Percentiles rank a stretch among this genome's conserved stretches.
Conservation (phyloP, 1,284 basidiomycete species). For the Athelia psychrophila region DNA sequence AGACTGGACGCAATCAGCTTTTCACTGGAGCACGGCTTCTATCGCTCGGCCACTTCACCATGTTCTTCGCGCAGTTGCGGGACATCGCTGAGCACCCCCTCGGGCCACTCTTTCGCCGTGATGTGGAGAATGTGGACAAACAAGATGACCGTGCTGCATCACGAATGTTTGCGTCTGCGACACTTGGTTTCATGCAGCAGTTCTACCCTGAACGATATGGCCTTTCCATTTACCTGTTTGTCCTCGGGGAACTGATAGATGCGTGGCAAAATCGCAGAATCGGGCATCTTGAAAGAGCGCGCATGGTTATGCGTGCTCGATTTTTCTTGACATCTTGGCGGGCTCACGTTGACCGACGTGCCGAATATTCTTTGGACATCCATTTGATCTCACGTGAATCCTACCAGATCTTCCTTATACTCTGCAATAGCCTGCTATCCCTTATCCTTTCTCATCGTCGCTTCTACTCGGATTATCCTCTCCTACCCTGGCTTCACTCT, state of each 20-base stretch:
- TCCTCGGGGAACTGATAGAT: constrained; percentile 34
- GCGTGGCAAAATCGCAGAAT: constrained; percentile 34
- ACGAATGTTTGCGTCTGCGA: constrained; percentile 27
- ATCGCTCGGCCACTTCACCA: constrained; percentile 16
- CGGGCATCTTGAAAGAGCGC: constrained; percentile 21
- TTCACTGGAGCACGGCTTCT: constrained; percentile 22
- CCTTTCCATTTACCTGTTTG: constrained; percentile 28
- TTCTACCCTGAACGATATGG: constrained; percentile 19
- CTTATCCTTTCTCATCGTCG: constrained; percentile 32
- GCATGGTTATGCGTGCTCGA: constrained; percentile 25
- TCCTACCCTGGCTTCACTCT: constrained; percentile 39
- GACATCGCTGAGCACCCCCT: constrained; percentile 8
- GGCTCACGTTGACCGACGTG: constrained; percentile 12
- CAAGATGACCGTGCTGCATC: constrained; percentile 36
- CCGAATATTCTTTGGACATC: constrained; percentile 15
- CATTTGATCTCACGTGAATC: constrained; percentile 33
- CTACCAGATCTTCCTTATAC: constrained; percentile 24
- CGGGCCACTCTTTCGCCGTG: constrained; percentile 22
- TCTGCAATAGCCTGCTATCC: constrained; percentile 26
- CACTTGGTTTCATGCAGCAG: constrained; percentile 18
- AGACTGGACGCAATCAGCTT: constrained; percentile 27
- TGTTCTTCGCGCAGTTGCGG: constrained; percentile 15
- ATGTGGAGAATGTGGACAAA: constrained; percentile 29
- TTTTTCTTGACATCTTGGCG: constrained; percentile 31
- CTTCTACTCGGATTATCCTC: constrained; percentile 17